These are phyloP conservation scores for Sporothrix globosa DNA, from an alignment of 2,329 filamentous ascomycete genomes.

Conservation along the genomic window DNA sequence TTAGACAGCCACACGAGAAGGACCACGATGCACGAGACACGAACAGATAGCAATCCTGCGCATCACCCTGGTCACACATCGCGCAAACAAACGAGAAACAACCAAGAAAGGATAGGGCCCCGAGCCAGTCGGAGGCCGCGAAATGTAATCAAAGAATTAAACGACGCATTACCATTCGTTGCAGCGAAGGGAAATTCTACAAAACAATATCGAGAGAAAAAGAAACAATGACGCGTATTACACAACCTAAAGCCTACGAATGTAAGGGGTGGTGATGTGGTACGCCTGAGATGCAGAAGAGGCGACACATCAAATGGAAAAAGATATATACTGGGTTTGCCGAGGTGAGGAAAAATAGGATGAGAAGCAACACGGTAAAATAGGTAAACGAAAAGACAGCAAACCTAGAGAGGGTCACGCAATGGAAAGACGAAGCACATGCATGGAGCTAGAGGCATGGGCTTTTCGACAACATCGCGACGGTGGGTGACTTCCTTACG, in stretches of 20 bases:
- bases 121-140: constrained; percentile 2
- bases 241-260: too few species aligned
- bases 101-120: neutral
- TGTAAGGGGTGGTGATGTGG: neutral
- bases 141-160: neutral
- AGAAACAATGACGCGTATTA: neutral
- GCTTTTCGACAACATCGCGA: neutral
- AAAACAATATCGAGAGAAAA: neutral
- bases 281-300: constrained; percentile 15
- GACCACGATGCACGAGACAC: neutral
- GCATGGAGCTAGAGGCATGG: constrained; percentile 13
- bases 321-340: neutral
- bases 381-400: constrained; percentile 4
- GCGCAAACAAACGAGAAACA: neutral
- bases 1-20: neutral
- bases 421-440: neutral
- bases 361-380: neutral
- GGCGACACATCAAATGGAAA: constrained; percentile 24
- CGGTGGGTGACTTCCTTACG: neutral
- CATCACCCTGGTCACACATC: neutral
- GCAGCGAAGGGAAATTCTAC: neutral
- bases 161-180: neutral
- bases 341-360: neutral
- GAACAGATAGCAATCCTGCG: neutral
- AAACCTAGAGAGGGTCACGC: neutral